Evolutionary conservation across 352 stramenopile species (phyloP), one percentile per base, ranked within the genome.

Genomic region (Pilasporangium apinafurcum): DNA sequence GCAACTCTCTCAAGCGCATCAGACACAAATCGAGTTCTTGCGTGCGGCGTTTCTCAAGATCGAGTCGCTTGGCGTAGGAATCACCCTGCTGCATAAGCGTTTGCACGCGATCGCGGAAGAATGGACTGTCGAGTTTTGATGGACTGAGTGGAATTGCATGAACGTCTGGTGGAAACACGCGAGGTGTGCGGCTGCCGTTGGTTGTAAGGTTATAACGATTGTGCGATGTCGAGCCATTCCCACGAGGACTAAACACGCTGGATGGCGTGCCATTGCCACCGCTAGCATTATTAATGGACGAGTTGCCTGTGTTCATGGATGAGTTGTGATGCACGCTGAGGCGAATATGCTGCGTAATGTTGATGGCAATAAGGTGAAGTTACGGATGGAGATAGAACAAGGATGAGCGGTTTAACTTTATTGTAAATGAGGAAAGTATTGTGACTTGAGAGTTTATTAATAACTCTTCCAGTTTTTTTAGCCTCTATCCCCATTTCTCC

Each of bases 61-160:
- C 76, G 0, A 88, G 59, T 1, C 65, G 63, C 55, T 88, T 88
- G 16, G 76, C 72, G 51, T 86, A 88, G 30, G 65, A 60, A 45
- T 88, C 76, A 16, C 76, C 72, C 53, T 88, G 76, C 12, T 86
- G 72, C 72, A 88, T 83, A 26, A 88, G 41, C 25, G 59, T 63
- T 2, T 33, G 53, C n/a, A 88, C 66, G 24, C 70, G 72, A 30
- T 86, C 72, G 12, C 64, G 69, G 46, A 88, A 88, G 57, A 84
- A 73, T 16, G 76, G 72, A 48, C 68, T 88, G 34, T 88, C 76
- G 29, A 88, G 70, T 16, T 73, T 63, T 14, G 76, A 83, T 38
- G 72, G 74, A 48, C 74, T 86, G 16, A 84, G 46, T 25, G 71
- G 74, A 42, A 86, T 74, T 26, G 67, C 62, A 13, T 57, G 52